Evolutionary conservation across 345 rosid species (phyloP).

Genomic region (Euclidium syriacum): DNA sequence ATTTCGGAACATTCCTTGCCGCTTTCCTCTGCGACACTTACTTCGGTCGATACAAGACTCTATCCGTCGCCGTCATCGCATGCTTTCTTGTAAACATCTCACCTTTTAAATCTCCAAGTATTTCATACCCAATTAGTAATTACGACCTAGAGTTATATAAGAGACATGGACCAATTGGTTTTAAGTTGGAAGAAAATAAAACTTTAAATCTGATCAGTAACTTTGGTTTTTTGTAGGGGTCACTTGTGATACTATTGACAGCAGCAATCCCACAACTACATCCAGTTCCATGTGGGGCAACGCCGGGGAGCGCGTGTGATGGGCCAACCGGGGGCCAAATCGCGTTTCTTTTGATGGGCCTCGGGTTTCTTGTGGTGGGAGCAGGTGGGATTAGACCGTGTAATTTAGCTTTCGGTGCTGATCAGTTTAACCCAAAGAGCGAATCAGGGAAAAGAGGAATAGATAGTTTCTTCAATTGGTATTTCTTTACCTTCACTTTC

Average conservation of each 20-base stretch:
- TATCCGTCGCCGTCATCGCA: conserved; percentile 53
- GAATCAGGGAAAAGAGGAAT: conserved; percentile 66
- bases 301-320: conserved; percentile 23
- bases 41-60: conserved; percentile 75
- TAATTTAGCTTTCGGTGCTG: conserved; percentile 74
- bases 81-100: conserved; percentile 53
- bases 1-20: conserved; percentile 63
- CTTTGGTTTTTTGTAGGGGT: conserved; percentile 38
- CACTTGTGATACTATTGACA: conserved; percentile 49
- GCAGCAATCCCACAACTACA: conserved; percentile 56
- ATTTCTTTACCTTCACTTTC: conserved; percentile 71
- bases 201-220: no score
- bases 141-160: no score
- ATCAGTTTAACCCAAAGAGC: conserved; percentile 66
- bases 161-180: no score
- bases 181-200: no score
- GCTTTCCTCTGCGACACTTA: conserved; percentile 72
- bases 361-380: conserved; percentile 53
- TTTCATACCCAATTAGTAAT: no score
- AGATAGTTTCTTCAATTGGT: conserved; percentile 84
- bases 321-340: conserved; percentile 59
- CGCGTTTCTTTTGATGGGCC: conserved; percentile 48
- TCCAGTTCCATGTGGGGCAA: conserved; percentile 41
- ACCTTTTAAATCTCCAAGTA: neutral
- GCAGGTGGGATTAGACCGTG: conserved; percentile 82